These are phyloP conservation scores for Paramecium sexaurelia DNA, from an alignment of 73 alveolate genomes.

Conservation along the genomic window DNA sequence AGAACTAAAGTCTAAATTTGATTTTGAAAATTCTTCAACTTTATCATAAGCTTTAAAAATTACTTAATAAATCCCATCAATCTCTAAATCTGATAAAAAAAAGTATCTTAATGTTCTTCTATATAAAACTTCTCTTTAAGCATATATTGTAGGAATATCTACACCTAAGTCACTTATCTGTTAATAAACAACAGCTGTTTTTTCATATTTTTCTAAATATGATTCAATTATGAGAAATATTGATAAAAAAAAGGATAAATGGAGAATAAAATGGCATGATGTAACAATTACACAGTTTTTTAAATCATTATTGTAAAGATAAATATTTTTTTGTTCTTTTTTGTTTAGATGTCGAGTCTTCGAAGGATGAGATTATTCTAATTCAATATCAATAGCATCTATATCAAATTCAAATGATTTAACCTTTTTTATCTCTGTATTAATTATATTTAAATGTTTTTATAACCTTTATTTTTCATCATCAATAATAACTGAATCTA, in stretches of 20 bases:
- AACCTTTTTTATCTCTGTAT: not conserved
- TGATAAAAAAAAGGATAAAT: not conserved
- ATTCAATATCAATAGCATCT: not conserved
- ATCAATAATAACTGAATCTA: not conserved
- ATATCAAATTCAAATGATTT: not conserved
- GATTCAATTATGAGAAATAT: not conserved
- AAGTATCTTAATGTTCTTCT: constrained; percentile 23
- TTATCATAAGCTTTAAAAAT: constrained; percentile 3
- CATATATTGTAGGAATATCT: constrained; percentile 12
- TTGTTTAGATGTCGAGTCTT: not conserved
- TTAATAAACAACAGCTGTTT: not conserved
- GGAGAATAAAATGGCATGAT: not conserved
- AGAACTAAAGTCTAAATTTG: not conserved
- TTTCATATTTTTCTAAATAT: constrained; percentile 9
- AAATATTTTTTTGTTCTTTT: not conserved
- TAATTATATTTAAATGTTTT: not conserved
- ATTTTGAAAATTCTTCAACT: not conserved
- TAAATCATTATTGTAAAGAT: not conserved
- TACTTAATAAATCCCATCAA: not conserved
- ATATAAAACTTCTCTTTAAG: not conserved
- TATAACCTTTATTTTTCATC: not conserved
- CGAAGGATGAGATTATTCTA: not conserved
- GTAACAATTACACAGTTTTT: not conserved
- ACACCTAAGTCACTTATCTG: not conserved
- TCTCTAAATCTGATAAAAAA: constrained; percentile 7